Evolutionary conservation across 495 filamentous ascomycete species (phyloP).

Genomic region (Aspergillus hancockii): DNA sequence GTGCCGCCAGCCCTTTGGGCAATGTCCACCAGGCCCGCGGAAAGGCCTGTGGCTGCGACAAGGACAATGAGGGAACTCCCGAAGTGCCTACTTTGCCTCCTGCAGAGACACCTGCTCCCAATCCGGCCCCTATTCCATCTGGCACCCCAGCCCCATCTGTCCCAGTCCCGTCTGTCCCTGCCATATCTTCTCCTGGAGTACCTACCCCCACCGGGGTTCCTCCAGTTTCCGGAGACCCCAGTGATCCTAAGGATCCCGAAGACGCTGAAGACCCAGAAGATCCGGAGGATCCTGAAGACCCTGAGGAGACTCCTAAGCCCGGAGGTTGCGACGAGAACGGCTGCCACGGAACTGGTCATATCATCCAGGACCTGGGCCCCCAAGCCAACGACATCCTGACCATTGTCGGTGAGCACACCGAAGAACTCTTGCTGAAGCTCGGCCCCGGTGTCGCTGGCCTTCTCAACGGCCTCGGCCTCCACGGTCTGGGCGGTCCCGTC

Average conservation of each 20-base stretch:
- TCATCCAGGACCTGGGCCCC: slow-evolving; percentile 30
- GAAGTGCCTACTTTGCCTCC: neutral
- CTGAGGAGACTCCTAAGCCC: neutral
- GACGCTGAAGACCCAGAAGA: neutral
- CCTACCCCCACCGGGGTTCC: neutral
- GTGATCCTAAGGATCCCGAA: neutral
- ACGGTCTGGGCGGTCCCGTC: slow-evolving; percentile 13
- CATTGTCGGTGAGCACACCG: slow-evolving; percentile 19
- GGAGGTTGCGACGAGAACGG: slow-evolving; percentile 15
- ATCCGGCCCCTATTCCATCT: slow-evolving; percentile 3
- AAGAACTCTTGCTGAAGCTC: slow-evolving; percentile 21
- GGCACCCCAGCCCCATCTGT: too few species aligned
- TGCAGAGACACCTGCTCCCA: neutral
- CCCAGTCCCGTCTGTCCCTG: neutral
- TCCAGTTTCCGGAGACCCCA: neutral
- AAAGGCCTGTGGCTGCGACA: neutral
- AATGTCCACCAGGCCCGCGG: slow-evolving; percentile 11
- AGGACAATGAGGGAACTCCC: neutral
- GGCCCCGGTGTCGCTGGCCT: slow-evolving; percentile 17
- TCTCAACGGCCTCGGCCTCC: slow-evolving; percentile 16
- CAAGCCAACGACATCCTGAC: slow-evolving; percentile 24
- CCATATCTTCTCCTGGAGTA: neutral
- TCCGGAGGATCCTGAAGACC: slow-evolving; percentile 14
- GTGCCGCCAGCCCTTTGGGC: slow-evolving; percentile 19
- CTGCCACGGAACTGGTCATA: slow-evolving; percentile 28